phyloP scores from a whole-genome alignment of 495 filamentous ascomycete species.

The Sporormia fimetaria region DNA sequence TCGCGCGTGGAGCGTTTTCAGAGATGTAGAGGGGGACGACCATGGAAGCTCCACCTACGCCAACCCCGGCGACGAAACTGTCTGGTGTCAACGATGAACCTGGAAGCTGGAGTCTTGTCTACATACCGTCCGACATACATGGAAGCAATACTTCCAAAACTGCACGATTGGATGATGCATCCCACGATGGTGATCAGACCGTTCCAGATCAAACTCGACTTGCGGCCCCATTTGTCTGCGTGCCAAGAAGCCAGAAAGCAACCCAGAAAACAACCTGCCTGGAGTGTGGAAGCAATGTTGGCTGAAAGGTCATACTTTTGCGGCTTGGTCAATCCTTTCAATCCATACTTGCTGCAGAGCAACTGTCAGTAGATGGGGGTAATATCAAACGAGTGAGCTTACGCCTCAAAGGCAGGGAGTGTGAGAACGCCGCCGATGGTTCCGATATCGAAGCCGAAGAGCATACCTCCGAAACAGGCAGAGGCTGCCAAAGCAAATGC shows the following conservation, averaged over 20 bases:
- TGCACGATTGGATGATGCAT: conserved; percentile 29
- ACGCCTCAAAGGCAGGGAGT: conserved; percentile 38
- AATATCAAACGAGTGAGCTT: too few relatives aligned
- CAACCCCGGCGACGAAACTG: conserved; percentile 52
- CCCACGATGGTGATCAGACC: conserved; percentile 35
- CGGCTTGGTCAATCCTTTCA: conserved; percentile 24
- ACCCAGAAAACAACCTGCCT: conserved; percentile 54
- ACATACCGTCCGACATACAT: conserved; percentile 55
- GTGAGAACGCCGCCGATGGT: conserved; percentile 56
- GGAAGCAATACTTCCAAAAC: conserved; percentile 33
- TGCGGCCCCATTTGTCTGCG: conserved; percentile 25
- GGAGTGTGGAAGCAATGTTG: conserved; percentile 56
- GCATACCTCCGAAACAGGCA: conserved; percentile 69
- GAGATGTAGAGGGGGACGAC: conserved; percentile 48
- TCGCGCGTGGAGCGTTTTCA: conserved; percentile 61
- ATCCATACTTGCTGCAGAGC: conserved; percentile 38
- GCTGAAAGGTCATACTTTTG: conserved; percentile 35
- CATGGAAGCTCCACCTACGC: conserved; percentile 55
- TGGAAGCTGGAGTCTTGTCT: neutral
- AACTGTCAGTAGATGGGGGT: neutral
- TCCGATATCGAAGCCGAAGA: conserved; percentile 55
- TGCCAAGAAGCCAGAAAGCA: conserved; percentile 37
- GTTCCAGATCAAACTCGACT: conserved; percentile 23
- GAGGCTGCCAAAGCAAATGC: conserved; percentile 58
- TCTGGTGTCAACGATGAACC: neutral